A percentile compares a stretch with the other conserved stretches of the same genome.
phyloP scores from a whole-genome alignment of 768 basidiomycete genomes.

The Mycena rosella region DNA sequence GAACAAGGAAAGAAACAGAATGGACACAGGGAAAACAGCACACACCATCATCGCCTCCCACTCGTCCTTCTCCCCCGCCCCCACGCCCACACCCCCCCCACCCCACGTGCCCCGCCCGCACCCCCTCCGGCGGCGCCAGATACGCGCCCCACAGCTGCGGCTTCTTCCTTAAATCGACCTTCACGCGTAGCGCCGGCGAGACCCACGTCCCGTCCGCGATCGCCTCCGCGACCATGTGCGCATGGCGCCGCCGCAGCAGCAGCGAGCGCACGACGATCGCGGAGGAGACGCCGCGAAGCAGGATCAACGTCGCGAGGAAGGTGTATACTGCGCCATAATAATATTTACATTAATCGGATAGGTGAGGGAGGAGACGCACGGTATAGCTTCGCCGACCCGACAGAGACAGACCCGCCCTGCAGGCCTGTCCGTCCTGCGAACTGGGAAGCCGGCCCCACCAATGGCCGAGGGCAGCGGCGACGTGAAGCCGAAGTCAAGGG shows the following conservation, averaged over 20 bases:
- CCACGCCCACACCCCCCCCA: slow-evolving; percentile 20
- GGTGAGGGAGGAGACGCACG: no score
- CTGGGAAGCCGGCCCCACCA: no score
- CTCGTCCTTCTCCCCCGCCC: slow-evolving; percentile 25
- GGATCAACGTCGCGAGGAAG: slow-evolving; percentile 74
- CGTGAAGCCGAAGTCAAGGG: no score
- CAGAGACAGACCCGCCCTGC: no score
- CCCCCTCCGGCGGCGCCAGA: slow-evolving; percentile 44
- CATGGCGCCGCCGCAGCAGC: slow-evolving; percentile 71
- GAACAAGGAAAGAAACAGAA: not conserved
- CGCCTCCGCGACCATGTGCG: slow-evolving; percentile 70
- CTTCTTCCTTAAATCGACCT: slow-evolving; percentile 59
- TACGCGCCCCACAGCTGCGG: slow-evolving; percentile 64
- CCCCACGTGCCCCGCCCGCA: not conserved
- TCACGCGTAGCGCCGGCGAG: slow-evolving; percentile 51
- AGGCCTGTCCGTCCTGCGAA: no score
- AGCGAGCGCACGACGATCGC: slow-evolving; percentile 77
- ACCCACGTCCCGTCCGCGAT: slow-evolving; percentile 75
- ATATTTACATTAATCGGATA: no score
- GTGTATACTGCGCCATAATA: slow-evolving; percentile 44
- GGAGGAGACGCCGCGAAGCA: slow-evolving; percentile 75
- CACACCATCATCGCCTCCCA: slow-evolving; percentile 31
- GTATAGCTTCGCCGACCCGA: no score
- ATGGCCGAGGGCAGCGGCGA: no score
- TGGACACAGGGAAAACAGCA: not conserved